Evolutionary conservation across 805 yeast species (phyloP), one percentile per base, ranked within the genome.

Genomic region (Saccharomyces mikatae): DNA sequence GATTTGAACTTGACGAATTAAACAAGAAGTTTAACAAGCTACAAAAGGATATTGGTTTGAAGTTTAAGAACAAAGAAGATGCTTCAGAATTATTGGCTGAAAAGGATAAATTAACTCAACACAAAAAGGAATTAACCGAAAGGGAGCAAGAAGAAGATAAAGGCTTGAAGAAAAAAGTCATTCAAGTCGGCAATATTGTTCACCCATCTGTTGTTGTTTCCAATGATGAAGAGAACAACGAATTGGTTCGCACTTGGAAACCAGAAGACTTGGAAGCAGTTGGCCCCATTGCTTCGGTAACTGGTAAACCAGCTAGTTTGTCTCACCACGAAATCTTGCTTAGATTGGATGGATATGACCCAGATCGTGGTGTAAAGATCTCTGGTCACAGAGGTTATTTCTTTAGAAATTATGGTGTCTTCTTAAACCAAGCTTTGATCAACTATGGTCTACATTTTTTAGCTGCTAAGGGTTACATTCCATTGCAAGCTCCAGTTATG

Each of bases 321-420:
- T 91, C 98, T 31, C 99, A 94, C 71, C 98, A 94, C 70, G 99
- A 94, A 77, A 86, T 94, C 53, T 78, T 94, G 62, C 80, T 95
- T 64, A 86, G 97, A 76, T 79, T 94, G 62, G 97, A 94, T 70
- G 99, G 99, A 61, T 94, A 91, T 72, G 99, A 94, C 71, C 97
- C 97, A 62, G 98, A 94, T 76, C 87, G 99, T 77, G 99, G 99
- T 73, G 96, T 89, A 58, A 89, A 89, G 76, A 85, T 94, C 62
- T 91, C 92, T 56, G 99, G 99, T 62, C 99, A 94, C 80, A 89
- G 99, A 77, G 99, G 99, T 61, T 94, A 89, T 76, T 94, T 94
- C 76, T 79, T 94, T 70, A 86, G 97, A 78, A 86, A 86, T 71
- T 87, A 83, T 66, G 99, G 99, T 76, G 99, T 94, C 49, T 94